Conservation (phyloP, 2,329 filamentous ascomycete genomes). For the Talaromyces sp. region DNA sequence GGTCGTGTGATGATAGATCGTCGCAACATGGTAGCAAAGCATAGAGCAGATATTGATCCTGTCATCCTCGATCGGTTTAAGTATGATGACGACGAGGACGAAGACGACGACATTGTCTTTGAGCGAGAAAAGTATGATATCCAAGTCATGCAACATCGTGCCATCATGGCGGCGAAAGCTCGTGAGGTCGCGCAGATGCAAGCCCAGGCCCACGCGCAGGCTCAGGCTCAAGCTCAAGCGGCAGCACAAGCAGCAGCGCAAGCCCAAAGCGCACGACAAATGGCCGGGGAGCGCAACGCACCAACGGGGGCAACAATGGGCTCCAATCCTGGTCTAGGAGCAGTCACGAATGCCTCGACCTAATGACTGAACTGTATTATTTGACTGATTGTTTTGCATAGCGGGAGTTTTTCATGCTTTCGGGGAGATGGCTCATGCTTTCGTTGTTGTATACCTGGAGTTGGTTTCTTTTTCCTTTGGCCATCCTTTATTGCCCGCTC, state of each 20-base stretch:
- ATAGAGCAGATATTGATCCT: slow-evolving; percentile 46
- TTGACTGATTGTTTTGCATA: slow-evolving; percentile 18
- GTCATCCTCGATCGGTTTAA: slow-evolving; percentile 70
- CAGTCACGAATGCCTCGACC: slow-evolving; percentile 29
- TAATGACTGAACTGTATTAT: slow-evolving; percentile 24
- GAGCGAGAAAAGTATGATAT: slow-evolving; percentile 67
- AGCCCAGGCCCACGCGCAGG: slow-evolving; percentile 42
- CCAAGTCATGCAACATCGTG: slow-evolving; percentile 56
- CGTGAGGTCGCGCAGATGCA: slow-evolving; percentile 42
- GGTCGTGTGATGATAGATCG: slow-evolving; percentile 87
- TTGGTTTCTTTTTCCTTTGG: neutral
- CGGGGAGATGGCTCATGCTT: slow-evolving; percentile 17
- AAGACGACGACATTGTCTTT: slow-evolving; percentile 71
- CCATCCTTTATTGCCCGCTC: slow-evolving; percentile 8
- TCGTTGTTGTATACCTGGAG: slow-evolving; percentile 12
- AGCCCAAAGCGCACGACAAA: slow-evolving; percentile 34
- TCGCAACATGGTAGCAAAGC: slow-evolving; percentile 60
- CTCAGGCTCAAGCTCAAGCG: slow-evolving; percentile 35
- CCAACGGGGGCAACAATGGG: slow-evolving; percentile 28
- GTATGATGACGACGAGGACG: slow-evolving; percentile 81
- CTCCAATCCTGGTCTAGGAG: slow-evolving; percentile 31
- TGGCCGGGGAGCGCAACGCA: slow-evolving; percentile 35
- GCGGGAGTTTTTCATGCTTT: slow-evolving; percentile 5
- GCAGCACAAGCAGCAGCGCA: slow-evolving; percentile 17
- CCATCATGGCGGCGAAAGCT: slow-evolving; percentile 47